Evolutionary conservation across 164 flowering plant genomes (phyloP), one percentile per base, ranked within the genome.

Genomic region (Amborella trichopoda): DNA sequence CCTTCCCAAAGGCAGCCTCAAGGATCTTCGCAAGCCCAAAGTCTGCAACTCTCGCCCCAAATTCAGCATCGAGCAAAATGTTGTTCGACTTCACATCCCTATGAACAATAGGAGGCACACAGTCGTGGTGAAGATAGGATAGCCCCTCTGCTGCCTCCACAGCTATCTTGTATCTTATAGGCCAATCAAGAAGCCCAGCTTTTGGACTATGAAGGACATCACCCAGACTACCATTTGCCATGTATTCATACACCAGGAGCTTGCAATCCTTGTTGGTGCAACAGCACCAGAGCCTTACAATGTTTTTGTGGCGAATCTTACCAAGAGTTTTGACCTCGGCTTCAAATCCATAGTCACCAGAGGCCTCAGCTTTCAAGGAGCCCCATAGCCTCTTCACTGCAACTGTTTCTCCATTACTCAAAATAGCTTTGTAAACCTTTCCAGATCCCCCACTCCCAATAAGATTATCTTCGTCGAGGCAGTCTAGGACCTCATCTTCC

Each of bases 171-270:
- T 61, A 69, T 66, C 91, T 65, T 2, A 67, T 66, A 0, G 69
- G 73, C 91, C 91, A 81, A 44, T 71, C 77, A 61, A 81, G 52
- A 38, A 58, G 50, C 22, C 82, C 59, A 18, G 69, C 71, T 49
- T 74, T 76, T 46, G 68, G 59, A 40, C 77, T 47, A 37, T 81
- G 80, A 49, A 81, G 56, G 71, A 72, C 46, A 58, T 81, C 90
- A n/a, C 80, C 80, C 64, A 81, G 64, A 54, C 90, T 78, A 21
- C 90, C 90, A 58, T 81, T 81, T 0, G 77, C 78, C 85, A 81
- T 81, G 50, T 72, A 81, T 54, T 81, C 90, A 21, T 81, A 81
- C 39, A 81, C 86, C 32, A 78, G 55, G 17, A 81, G 73, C 64
- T 73, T 78, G 54, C 75, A 59, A 28, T 81, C 77, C 42, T 58